phyloP scores from a whole-genome alignment of 2,329 filamentous ascomycete genomes.

The Talaromyces marneffei region DNA sequence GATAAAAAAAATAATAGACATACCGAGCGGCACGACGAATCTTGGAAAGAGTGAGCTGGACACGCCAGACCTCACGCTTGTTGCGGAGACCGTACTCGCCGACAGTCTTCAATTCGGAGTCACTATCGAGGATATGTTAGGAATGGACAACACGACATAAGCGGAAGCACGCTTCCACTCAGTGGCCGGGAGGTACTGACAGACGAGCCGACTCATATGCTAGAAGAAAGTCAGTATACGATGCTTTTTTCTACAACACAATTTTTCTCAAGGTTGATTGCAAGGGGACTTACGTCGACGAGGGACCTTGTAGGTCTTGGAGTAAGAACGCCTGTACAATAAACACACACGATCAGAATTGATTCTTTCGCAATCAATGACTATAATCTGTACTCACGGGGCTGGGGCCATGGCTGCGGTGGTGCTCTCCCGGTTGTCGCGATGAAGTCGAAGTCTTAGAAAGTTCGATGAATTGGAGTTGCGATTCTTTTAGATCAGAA shows the following conservation, averaged over 20 bases:
- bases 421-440: conserved; percentile 37
- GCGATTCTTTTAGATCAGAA: conserved; percentile 14
- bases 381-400: conserved; percentile 33
- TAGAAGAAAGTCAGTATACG: conserved; percentile 25
- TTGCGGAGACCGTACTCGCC: conserved; percentile 99
- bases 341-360: conserved; percentile 25
- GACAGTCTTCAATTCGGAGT: conserved; percentile 99
- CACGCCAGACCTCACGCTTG: conserved; percentile 99
- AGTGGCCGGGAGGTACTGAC: conserved; percentile 95
- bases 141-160: conserved; percentile 75
- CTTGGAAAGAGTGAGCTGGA: conserved; percentile 99
- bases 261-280: background rate
- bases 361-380: conserved; percentile 32
- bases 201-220: conserved; percentile 99
- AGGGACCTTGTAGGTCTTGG: conserved; percentile 99
- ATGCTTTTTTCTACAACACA: background rate
- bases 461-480: conserved; percentile 11
- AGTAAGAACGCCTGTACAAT: conserved; percentile 63
- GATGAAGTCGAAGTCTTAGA: conserved; percentile 27
- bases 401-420: conserved; percentile 39
- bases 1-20: too few species aligned
- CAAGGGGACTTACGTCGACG: conserved; percentile 63
- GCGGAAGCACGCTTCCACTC: conserved; percentile 95
- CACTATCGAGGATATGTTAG: conserved; percentile 65
- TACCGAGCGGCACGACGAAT: conserved; percentile 99